phyloP scores from a whole-genome alignment of 352 stramenopile genomes.

The Elongisporangium undulatum region DNA sequence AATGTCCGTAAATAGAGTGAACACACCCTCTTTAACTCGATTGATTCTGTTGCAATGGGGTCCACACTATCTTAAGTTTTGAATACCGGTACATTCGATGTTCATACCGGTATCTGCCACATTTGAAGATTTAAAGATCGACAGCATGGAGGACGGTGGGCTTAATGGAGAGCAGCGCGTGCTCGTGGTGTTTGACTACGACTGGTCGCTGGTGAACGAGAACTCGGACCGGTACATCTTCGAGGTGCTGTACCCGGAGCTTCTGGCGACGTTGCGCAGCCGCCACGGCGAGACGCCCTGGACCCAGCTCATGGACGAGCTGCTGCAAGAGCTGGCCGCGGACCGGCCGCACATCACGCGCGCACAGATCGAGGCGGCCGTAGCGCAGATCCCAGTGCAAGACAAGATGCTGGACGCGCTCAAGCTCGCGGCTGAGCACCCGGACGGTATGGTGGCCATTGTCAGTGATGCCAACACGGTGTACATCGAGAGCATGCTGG shows the following conservation, averaged over 20 bases:
- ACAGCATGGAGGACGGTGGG: too few species aligned
- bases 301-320: slow-evolving; percentile 23
- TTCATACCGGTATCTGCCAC: too few species aligned
- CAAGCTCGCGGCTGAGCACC: slow-evolving; percentile 21
- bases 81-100: too few species aligned
- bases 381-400: slow-evolving; percentile 26
- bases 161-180: too few species aligned
- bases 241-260: slow-evolving; percentile 20
- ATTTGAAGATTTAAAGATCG: too few species aligned
- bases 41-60: too few species aligned
- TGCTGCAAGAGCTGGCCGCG: slow-evolving; percentile 20
- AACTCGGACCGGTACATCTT: slow-evolving; percentile 40
- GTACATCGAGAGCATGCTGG: slow-evolving; percentile 41
- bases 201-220: slow-evolving; percentile 37
- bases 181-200: slow-evolving; percentile 53
- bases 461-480: slow-evolving; percentile 49
- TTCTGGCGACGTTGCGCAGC: slow-evolving; percentile 17
- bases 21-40: too few species aligned
- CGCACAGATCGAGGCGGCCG: slow-evolving; percentile 16
- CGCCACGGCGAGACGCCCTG: slow-evolving; percentile 10
- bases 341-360: slow-evolving; percentile 16
- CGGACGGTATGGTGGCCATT: slow-evolving; percentile 29
- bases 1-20: too few species aligned
- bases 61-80: too few species aligned
- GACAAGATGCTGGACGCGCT: slow-evolving; percentile 43